A percentile compares a stretch with the other conserved stretches of the same genome.
Evolutionary conservation across 192 early-diverging fungal genomes (phyloP).

Genomic region (Podochytrium sp.): DNA sequence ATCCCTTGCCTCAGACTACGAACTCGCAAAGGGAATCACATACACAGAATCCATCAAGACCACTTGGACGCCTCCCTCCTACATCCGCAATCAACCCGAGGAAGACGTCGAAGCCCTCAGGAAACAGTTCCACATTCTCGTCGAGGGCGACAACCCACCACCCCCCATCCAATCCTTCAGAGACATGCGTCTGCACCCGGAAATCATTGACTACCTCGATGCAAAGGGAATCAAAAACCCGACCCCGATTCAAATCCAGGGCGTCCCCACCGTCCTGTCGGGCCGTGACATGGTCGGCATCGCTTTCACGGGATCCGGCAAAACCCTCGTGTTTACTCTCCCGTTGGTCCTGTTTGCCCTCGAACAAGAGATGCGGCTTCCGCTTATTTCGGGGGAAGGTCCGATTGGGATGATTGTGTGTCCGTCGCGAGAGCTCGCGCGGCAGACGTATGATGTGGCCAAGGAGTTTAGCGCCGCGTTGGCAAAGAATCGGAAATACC

Average conservation of each 20-base stretch:
- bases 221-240: slow-evolving; percentile 84
- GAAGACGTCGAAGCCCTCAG: slow-evolving; percentile 61
- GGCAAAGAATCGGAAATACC: slow-evolving; percentile 61
- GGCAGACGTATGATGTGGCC: slow-evolving; percentile 90
- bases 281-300: slow-evolving; percentile 97
- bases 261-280: slow-evolving; percentile 86
- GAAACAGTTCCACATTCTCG: slow-evolving; percentile 87
- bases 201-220: slow-evolving; percentile 78
- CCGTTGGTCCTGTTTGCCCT: slow-evolving; percentile 93
- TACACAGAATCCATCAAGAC: slow-evolving; percentile 88
- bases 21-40: slow-evolving; percentile 82
- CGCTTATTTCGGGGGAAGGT: slow-evolving; percentile 83
- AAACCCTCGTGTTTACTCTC: slow-evolving; percentile 92
- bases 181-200: slow-evolving; percentile 81
- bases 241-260: slow-evolving; percentile 97
- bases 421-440: slow-evolving; percentile 94
- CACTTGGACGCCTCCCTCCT: slow-evolving; percentile 79
- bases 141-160: slow-evolving; percentile 84
- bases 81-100: slow-evolving; percentile 64
- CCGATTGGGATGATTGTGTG: slow-evolving; percentile 93
- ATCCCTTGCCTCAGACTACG: slow-evolving; percentile 80
- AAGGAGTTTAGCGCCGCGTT: slow-evolving; percentile 64
- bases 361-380: slow-evolving; percentile 86
- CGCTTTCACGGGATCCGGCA: slow-evolving; percentile 95
- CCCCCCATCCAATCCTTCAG: slow-evolving; percentile 73